Evolutionary conservation across 2,329 filamentous ascomycete genomes (phyloP), one percentile per base, ranked within the genome.

Genomic region (Colletotrichum magnum): DNA sequence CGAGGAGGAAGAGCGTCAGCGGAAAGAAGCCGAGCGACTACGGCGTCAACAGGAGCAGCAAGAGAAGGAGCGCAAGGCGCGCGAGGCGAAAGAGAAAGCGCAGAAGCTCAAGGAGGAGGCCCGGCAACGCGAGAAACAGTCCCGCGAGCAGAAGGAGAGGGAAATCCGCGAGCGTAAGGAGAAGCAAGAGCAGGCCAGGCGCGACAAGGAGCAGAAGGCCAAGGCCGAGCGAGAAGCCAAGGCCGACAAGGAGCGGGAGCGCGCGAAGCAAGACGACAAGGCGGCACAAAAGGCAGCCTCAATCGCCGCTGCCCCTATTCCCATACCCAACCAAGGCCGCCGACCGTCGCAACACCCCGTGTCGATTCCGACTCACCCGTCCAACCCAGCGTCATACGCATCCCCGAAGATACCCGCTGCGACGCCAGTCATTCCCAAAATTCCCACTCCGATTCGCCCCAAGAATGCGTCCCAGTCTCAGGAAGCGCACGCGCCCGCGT

Each of bases 51-150:
- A 94, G 76, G 94, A 98, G 77, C 94, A 97, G 78, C 90, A 93
- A 72, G 94, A 97, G 74, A 90, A 91, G 68, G 95, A 98, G 79
- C 91, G 94, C 67, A 97, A 95, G 79, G 89, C 89, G 58, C 92
- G 81, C 21, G 86, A 87, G 58, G 81, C 81, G 9, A 85, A 82
- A 70, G 83, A 85, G 73, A 92, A 88, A 76, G 93, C 96, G 82
- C 96, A 94, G 83, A 95, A 92, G 81, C 89, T 90, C 71, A 95
- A 93, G 79, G 94, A 94, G 75, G 95, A 95, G 77, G 91, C 94
- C 74, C 90, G 92, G 28, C 89, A 93, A 74, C 92, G 88, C 75
- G 95, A 97, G 75, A 93, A 89, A 77, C 93, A 96, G 75, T 88
- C 87, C 13, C 90, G 90, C 45, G 93, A 96, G 75, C 88, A 88